Base-by-base conservation (phyloP, 1,139 yeast species). In the Kodamaea alishanica region DNA sequence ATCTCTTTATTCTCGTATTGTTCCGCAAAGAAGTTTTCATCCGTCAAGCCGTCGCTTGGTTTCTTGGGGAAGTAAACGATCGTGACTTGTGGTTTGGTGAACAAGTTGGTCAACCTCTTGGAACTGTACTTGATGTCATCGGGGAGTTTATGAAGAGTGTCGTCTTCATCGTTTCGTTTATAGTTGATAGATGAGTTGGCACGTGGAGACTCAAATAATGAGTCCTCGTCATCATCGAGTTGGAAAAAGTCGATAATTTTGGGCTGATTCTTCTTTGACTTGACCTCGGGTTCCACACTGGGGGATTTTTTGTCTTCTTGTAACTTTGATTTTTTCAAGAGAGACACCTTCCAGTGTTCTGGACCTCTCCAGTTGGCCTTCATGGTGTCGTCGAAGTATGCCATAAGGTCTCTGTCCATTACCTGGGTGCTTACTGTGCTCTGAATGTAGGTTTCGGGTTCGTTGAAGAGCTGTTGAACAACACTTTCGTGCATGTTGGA, bases 291-390 rank as follows among this genome's bases (percentile, higher is more conserved):
- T 20, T 35, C 43, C 8, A 30, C 39, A 9, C 35, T 25, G 2
- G 33, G 11, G 8, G 24, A 27, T 6, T 34, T 30, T 6, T 28
- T 12, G 8, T 37, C 43, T 2, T 29, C 39, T 20, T 50, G 32
- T 24, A 45, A 50, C 39, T 53, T 52, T 24, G 54, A 34, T 39
- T 60, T 63, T 49, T 73, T 82, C 41, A 84, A 67, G 24, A 79
- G 77, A 32, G 76, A 67, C 8, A 90, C 86, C 60, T 84, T 85
- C 97, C 97, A 92, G 60, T 88, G 94, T 46, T 87, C 94, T 5
- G 96, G 92, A 6, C 96, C 96, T 32, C 95, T 76, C 96, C 96
- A 88, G 56, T 79, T 82, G 33, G 76, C 72, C 45, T 73, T 79
- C 63, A 86, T 64, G 11, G 77, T 73, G 44, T 78, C 81, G 54